Evolutionary conservation across 768 basidiomycete genomes (phyloP), one percentile per base, ranked within the genome.

Genomic region (Leccinum fibrillosum): DNA sequence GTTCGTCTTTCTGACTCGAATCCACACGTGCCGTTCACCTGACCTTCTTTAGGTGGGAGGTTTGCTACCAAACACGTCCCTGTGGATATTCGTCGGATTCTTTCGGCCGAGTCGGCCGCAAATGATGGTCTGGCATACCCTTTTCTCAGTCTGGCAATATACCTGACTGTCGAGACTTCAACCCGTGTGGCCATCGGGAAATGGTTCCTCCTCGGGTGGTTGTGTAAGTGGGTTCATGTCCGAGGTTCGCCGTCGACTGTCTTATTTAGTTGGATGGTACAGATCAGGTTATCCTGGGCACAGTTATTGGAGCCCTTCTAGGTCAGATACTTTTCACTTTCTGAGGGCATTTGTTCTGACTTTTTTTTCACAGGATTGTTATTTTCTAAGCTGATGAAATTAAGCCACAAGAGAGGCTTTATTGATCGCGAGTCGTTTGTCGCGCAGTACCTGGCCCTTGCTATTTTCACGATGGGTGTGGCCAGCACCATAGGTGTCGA

Each of bases 71-170:
- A 79, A 56, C 82, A 92, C 65, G 90, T 92, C 4, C 89, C 89
- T 4, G 61, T 75, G 5, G 87, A 92, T 53, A 78, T 98, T 23
- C 85, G 95, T 28, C 88, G 85, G 23, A 80, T 97, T 45, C 77
- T 97, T 7, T 83, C 90, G 0, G 92, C 92, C 0, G 96, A 98
- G 73, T 91, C 90, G 5, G 97, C 95, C 0, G 88, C 92, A 7
- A 99, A 99, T 72, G 97, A 98, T 64, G 97, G 97, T 2, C 80
- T 98, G 13, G 94, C 95, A 2, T 97, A 95, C 71, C 94, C 94
- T 0, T 98, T 98, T 71, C 78, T 98, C 55, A 82, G 84, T 26
- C 80, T 98, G 53, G 85, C 95, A 3, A 79, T 98, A 10, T 98
- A 96, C 70, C 78, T 98, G 49, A 87, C 86, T 10, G 63, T 93